Conservation (phyloP, 345 rosid species). For the Psidium friedrichsthalianum region DNA sequence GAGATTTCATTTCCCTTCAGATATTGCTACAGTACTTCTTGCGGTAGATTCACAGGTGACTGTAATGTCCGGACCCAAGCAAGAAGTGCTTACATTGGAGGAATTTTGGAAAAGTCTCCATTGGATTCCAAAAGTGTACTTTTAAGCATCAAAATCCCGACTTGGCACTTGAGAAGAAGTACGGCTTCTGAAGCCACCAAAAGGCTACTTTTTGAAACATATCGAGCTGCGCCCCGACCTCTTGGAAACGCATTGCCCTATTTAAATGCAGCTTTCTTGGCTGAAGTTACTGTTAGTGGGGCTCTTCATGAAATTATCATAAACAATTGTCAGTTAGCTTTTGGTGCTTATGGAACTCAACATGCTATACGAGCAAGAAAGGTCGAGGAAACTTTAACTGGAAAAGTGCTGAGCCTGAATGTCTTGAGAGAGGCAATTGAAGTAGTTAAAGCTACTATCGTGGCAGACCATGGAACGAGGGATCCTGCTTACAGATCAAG, state of each 20-base stretch:
- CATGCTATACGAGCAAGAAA: constrained; percentile 60
- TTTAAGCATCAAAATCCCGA: constrained; percentile 40
- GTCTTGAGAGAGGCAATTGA: constrained; percentile 47
- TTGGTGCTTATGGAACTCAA: constrained; percentile 73
- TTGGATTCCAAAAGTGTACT: constrained; percentile 39
- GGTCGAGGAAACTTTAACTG: constrained; percentile 47
- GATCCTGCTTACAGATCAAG: constrained; percentile 51
- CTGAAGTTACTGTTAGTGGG: constrained; percentile 32
- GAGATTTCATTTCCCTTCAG: constrained; percentile 66
- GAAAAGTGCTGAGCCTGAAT: constrained; percentile 31
- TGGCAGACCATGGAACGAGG: constrained; percentile 36
- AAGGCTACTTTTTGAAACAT: constrained; percentile 53
- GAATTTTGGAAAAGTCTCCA: constrained; percentile 55
- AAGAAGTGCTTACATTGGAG: constrained; percentile 32
- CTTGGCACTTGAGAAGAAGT: constrained; percentile 13
- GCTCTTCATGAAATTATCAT: constrained; percentile 22
- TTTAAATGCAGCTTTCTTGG: constrained; percentile 73
- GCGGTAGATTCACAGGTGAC: constrained; percentile 43
- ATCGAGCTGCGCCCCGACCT: constrained; percentile 72
- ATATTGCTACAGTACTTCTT: constrained; percentile 64
- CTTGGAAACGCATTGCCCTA: constrained; percentile 73
- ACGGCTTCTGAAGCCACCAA: constrained; percentile 9
- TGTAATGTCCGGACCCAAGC: constrained; percentile 15
- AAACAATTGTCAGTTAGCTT: constrained; percentile 49
- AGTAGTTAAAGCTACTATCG: constrained; percentile 32